A percentile compares a stretch with the other conserved stretches of the same genome.
phyloP scores from a whole-genome alignment of 768 basidiomycete species.

The Kwoniella newhampshirensis region DNA sequence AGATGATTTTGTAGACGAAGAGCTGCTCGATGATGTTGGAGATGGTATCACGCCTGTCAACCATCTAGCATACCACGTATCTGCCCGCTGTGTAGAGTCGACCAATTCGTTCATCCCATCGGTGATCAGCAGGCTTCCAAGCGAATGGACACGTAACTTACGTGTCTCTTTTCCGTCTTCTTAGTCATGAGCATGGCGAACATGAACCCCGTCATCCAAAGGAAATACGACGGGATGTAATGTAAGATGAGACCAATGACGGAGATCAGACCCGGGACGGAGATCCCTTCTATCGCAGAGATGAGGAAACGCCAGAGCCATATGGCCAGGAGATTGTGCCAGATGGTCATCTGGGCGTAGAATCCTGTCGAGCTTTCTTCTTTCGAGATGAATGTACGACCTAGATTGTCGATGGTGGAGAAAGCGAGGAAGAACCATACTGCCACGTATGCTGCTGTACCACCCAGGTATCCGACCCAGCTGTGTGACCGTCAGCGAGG shows the following conservation, averaged over 20 bases:
- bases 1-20: not conserved
- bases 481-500: conserved; percentile 10
- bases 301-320: conserved; percentile 47
- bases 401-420: conserved; percentile 30
- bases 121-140: not conserved
- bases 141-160: conserved; percentile 19
- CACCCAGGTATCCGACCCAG: conserved; percentile 39
- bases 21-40: not conserved
- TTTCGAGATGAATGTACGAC: conserved; percentile 8
- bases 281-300: conserved; percentile 30
- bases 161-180: conserved; percentile 30
- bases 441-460: conserved; percentile 28
- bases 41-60: conserved; percentile 19
- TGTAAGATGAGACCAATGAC: conserved; percentile 30
- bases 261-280: conserved; percentile 37
- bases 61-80: conserved; percentile 47
- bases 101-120: not conserved
- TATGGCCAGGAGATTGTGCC: conserved; percentile 45
- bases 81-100: conserved; percentile 25
- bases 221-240: conserved; percentile 40
- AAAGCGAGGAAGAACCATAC: conserved; percentile 35
- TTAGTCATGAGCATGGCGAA: conserved; percentile 42
- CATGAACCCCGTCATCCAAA: conserved; percentile 41
- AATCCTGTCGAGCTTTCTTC: conserved; percentile 21
- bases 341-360: conserved; percentile 32